These are phyloP conservation scores for Fusarium sp. DNA, from an alignment of 2,329 filamentous ascomycete genomes.

Conservation along the genomic window DNA sequence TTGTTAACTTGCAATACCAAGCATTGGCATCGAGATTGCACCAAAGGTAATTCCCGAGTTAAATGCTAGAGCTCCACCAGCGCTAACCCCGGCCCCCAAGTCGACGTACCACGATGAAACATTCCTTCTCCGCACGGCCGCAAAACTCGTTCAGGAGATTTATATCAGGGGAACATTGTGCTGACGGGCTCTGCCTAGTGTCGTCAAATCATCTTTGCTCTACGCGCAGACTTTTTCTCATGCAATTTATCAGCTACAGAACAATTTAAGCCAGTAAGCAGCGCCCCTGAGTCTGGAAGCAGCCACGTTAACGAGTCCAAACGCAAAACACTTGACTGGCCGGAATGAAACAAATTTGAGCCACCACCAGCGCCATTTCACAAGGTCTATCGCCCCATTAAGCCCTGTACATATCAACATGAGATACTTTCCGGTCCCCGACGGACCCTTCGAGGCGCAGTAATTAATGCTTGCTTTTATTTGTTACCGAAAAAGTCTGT, in stretches of 20 bases:
- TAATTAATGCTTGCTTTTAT: neutral
- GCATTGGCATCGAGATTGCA: constrained; percentile 1
- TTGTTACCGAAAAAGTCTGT: neutral
- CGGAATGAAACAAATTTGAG: constrained; percentile 12
- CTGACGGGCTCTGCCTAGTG: neutral
- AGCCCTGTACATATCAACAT: neutral
- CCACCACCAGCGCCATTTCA: neutral
- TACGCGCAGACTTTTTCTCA: neutral
- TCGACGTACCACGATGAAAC: constrained; percentile 27
- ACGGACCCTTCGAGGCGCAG: constrained; percentile 1
- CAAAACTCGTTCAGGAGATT: constrained; percentile 10
- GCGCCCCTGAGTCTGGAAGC: constrained; percentile 8
- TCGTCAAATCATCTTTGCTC: neutral
- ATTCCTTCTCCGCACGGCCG: constrained; percentile 12
- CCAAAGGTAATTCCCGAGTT: neutral
- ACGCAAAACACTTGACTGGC: constrained; percentile 24
- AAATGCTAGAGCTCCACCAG: neutral
- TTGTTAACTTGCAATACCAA: constrained; percentile 1
- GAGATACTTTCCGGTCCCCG: neutral
- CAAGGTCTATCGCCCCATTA: neutral
- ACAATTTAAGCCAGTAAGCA: neutral
- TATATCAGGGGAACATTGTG: neutral
- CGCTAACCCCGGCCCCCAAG: neutral
- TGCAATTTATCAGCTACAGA: neutral
- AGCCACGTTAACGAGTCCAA: neutral